Percentiles rank a stretch among this genome's conserved stretches.
phyloP scores from a whole-genome alignment of 2,329 filamentous ascomycete genomes.

The Cladosporium oxysporum region DNA sequence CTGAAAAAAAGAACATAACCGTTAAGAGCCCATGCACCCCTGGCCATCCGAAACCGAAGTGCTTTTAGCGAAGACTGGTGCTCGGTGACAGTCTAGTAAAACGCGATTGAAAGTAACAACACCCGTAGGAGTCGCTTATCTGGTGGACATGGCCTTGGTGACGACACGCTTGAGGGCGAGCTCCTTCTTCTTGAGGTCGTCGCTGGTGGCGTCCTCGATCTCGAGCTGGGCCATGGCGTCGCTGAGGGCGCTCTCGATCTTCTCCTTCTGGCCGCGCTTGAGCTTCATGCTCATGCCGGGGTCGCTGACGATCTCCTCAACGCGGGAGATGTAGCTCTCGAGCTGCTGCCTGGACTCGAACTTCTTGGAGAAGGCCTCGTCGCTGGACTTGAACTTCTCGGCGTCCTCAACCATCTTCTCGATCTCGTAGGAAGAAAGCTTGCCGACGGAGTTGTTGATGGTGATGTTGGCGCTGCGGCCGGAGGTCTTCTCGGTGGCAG shows the following conservation, averaged over 20 bases:
- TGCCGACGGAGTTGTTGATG: slow-evolving; percentile 98
- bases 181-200: slow-evolving; percentile 99
- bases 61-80: slow-evolving; percentile 21
- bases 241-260: slow-evolving; percentile 95
- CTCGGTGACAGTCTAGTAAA: slow-evolving; percentile 20
- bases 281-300: slow-evolving; percentile 94
- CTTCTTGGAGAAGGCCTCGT: slow-evolving; percentile 98
- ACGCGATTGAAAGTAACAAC: slow-evolving; percentile 19
- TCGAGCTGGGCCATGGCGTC: slow-evolving; percentile 98
- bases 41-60: slow-evolving; percentile 21
- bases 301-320: slow-evolving; percentile 98
- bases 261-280: slow-evolving; percentile 99
- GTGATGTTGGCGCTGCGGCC: slow-evolving; percentile 99
- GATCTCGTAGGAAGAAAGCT: slow-evolving; percentile 91
- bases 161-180: slow-evolving; percentile 95
- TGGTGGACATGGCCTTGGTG: slow-evolving; percentile 68
- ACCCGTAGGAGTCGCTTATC: slow-evolving; percentile 28
- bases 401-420: slow-evolving; percentile 98
- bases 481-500: slow-evolving; percentile 97
- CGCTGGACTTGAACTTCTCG: slow-evolving; percentile 97
- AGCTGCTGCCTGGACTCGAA: slow-evolving; percentile 99
- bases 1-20: slow-evolving; percentile 25
- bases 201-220: slow-evolving; percentile 85
- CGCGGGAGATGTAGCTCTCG: slow-evolving; percentile 96
- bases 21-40: slow-evolving; percentile 24